Conservation (phyloP, 2,329 filamentous ascomycete genomes). For the Stagonosporopsis vannaccii region DNA sequence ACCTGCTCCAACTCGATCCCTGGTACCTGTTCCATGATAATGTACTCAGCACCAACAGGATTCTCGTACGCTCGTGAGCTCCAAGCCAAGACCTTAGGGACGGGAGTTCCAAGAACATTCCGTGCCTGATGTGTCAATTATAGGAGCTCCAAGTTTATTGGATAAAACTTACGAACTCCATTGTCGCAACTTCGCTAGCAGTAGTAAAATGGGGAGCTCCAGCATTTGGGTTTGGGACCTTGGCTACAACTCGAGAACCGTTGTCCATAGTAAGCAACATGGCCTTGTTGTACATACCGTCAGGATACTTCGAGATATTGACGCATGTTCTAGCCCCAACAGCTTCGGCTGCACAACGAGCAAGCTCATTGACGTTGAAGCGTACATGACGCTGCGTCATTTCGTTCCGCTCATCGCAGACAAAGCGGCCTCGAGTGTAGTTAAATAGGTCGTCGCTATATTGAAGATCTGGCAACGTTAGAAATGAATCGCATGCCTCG, state of each 20-base stretch:
- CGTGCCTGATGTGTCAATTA: slow-evolving; percentile 29
- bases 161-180: slow-evolving; percentile 39
- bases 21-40: slow-evolving; percentile 40
- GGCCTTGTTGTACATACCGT: slow-evolving; percentile 47
- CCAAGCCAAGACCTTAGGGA: slow-evolving; percentile 46
- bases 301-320: slow-evolving; percentile 37
- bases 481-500: too few relatives aligned
- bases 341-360: slow-evolving; percentile 30
- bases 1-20: slow-evolving; percentile 40
- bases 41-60: slow-evolving; percentile 45
- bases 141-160: slow-evolving; percentile 5
- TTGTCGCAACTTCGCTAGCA: slow-evolving; percentile 50
- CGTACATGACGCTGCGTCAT: slow-evolving; percentile 29
- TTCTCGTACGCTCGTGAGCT: slow-evolving; percentile 36
- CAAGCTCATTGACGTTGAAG: slow-evolving; percentile 43
- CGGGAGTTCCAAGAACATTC: slow-evolving; percentile 40
- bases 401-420: slow-evolving; percentile 34
- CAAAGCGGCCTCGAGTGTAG: slow-evolving; percentile 39
- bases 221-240: slow-evolving; percentile 49
- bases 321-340: slow-evolving; percentile 37
- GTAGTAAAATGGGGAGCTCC: slow-evolving; percentile 45
- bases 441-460: slow-evolving; percentile 35
- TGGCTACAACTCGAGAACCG: slow-evolving; percentile 45
- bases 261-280: slow-evolving; percentile 49
- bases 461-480: slow-evolving; percentile 27